Conservation (phyloP, 1,284 basidiomycete species). For the Sporisorium exsertum region DNA sequence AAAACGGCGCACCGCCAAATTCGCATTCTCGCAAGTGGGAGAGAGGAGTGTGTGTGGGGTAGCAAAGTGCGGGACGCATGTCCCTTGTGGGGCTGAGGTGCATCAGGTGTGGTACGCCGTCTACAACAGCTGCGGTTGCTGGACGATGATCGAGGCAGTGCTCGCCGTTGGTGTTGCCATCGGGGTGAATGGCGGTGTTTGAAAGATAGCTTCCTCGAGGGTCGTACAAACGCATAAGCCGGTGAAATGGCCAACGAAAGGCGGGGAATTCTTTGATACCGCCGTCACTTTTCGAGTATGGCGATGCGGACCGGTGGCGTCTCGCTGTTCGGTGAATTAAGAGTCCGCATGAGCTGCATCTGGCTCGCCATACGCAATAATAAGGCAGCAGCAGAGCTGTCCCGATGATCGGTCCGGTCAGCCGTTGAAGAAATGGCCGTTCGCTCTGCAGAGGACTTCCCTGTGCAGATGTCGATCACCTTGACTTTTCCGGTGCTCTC, state of each 20-base stretch:
- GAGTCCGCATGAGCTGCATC: not conserved
- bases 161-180: no score
- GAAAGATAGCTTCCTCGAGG: not conserved
- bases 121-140: not conserved
- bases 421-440: not conserved
- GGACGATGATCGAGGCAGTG: no score
- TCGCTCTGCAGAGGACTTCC: no score
- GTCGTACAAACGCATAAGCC: not conserved
- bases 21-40: no score
- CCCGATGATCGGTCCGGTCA: not conserved
- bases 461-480: no score
- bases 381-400: no score
- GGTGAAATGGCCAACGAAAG: not conserved
- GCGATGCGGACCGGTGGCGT: constrained; percentile 29
- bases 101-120: not conserved
- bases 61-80: not conserved
- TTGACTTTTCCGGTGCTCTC: no score
- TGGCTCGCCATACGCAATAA: not conserved
- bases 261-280: not conserved
- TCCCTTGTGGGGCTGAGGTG: not conserved
- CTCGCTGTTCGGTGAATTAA: not conserved
- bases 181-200: not conserved
- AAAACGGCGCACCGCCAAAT: not conserved
- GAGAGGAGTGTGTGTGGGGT: not conserved
- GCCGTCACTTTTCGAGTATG: constrained; percentile 9